Base-by-base conservation (phyloP, 129 eudicot species). In the Chrysanthemum seticuspe region DNA sequence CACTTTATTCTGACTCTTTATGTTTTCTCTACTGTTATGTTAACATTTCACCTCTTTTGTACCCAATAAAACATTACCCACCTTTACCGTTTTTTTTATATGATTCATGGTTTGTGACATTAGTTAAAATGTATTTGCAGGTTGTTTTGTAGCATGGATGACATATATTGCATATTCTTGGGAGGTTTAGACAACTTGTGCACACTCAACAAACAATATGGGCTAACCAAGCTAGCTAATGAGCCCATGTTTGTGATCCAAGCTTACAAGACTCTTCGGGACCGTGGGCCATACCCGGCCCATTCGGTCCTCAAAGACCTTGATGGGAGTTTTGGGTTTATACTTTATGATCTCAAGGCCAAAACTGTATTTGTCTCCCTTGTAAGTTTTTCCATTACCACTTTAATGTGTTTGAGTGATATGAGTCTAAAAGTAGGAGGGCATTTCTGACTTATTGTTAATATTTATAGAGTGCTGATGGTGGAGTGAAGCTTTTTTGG, bases 161-260 rank as follows among this genome's bases (percentile, higher is more conserved):
- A 86, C 74, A 87, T 92, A 25, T 92, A 87, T 68, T 89, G 97
- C 88, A 80, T 89, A 34, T 92, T 92, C 13, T 14, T 85, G 83
- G 97, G 96, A 51, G 74, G 83, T 58, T 65, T 92, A 58, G 66
- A 83, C 91, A 92, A 92, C 81, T 72, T 92, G 67, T 83, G 85
- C 72, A 29, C 77, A 64, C 91, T 88, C 1, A 89, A 84, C 85
- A 92, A 83, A 80, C 97, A 89, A 65, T 92, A 92, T 73, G 94
- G 97, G 48, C 80, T 92, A 6, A 51, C 87, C 45, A 89, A 87
- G 83, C 6, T 59, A 62, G 81, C 74, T 11, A 85, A 89, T 59
- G 96, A 89, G 80, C 89, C 96, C 8, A 85, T 87, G 89, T 85
- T 86, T 48, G 56, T 21, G 56, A 19, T 48, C 73, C 73, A 68